phyloP scores from a whole-genome alignment of 345 rosid species.

The Dipteronia sinensis region DNA sequence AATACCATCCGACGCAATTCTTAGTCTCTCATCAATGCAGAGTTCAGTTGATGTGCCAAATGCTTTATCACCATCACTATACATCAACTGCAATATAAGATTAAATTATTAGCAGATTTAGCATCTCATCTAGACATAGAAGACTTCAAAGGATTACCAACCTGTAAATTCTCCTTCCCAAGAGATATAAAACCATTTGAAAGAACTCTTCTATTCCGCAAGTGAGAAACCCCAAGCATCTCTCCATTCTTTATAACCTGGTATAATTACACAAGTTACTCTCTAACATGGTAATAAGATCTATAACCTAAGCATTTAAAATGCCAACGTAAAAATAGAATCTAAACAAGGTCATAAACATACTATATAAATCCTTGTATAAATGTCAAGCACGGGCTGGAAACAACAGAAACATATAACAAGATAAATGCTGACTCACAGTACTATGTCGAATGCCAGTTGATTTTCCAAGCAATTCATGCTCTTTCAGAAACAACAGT shows the following conservation, averaged over 20 bases:
- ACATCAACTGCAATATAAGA: slow-evolving; percentile 79
- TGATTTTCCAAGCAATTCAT: slow-evolving; percentile 89
- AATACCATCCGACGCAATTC: slow-evolving; percentile 94
- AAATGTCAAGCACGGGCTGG: background rate
- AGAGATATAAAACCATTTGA: slow-evolving; percentile 92
- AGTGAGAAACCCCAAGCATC: slow-evolving; percentile 99
- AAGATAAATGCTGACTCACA: slow-evolving; percentile 52
- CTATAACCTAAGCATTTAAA: background rate
- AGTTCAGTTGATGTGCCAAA: slow-evolving; percentile 95
- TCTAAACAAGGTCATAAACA: background rate
- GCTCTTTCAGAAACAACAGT: slow-evolving; percentile 95
- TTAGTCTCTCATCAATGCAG: slow-evolving; percentile 86
- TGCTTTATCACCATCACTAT: slow-evolving; percentile 95
- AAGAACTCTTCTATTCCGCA: slow-evolving; percentile 90
- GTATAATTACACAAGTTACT: slow-evolving; percentile 20
- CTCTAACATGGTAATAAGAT: background rate
- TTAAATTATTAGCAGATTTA: slow-evolving; percentile 19
- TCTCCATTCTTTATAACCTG: slow-evolving; percentile 99
- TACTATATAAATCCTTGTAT: background rate
- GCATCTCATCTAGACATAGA: slow-evolving; percentile 13
- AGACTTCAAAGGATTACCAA: slow-evolving; percentile 35
- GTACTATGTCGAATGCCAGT: slow-evolving; percentile 94
- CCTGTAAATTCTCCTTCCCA: slow-evolving; percentile 96
- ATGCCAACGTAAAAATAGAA: background rate
- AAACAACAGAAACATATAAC: background rate